phyloP scores from a whole-genome alignment of 495 filamentous ascomycete species.

The Lophiotrema nucula region DNA sequence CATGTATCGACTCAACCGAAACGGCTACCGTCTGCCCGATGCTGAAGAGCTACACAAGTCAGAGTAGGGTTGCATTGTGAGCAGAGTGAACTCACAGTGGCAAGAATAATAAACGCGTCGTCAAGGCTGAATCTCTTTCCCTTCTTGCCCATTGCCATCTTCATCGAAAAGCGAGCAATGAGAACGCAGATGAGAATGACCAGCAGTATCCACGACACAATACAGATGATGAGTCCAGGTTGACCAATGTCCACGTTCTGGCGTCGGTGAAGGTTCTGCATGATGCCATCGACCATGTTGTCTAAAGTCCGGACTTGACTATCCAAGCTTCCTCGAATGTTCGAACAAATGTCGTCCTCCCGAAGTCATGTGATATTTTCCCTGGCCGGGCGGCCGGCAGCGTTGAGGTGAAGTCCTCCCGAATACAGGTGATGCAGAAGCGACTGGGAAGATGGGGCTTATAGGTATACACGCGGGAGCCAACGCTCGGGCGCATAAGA shows the following conservation, averaged over 20 bases:
- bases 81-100: constrained; percentile 24
- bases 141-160: constrained; percentile 12
- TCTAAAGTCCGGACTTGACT: neutral
- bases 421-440: constrained; percentile 4
- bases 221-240: constrained; percentile 12
- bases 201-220: constrained; percentile 28
- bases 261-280: constrained; percentile 14
- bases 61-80: neutral
- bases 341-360: neutral
- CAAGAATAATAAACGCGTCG: constrained; percentile 22
- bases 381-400: constrained; percentile 28
- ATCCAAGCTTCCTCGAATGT: constrained; percentile 8
- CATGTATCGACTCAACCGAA: constrained; percentile 13
- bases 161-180: constrained; percentile 21
- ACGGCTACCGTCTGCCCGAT: constrained; percentile 20
- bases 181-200: constrained; percentile 6
- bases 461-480: constrained; percentile 12
- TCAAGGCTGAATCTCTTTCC: constrained; percentile 10
- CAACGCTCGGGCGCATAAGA: constrained; percentile 7
- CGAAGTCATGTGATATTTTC: constrained; percentile 21
- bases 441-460: constrained; percentile 18
- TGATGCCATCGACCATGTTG: constrained; percentile 24
- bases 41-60: constrained; percentile 25
- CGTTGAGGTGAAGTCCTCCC: constrained; percentile 16
- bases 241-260: constrained; percentile 16